Percentiles rank a stretch among this genome's conserved stretches.
These are phyloP conservation scores for Musa itinerans DNA, from an alignment of 176 grass and related monocot species.

Conservation along the genomic window DNA sequence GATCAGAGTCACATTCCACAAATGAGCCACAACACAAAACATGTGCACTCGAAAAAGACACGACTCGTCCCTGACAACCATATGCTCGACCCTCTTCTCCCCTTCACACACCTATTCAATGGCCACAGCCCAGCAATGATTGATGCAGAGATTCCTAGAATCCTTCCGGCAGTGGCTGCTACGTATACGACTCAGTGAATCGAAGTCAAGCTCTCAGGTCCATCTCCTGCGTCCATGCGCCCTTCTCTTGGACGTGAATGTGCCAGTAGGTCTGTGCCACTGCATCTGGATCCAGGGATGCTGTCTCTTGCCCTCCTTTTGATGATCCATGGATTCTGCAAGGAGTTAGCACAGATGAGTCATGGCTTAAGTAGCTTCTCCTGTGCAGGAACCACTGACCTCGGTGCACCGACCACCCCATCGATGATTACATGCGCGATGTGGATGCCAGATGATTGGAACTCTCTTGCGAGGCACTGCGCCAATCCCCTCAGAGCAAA, in stretches of 20 bases:
- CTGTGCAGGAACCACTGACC: constrained; percentile 31
- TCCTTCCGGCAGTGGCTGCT: not conserved
- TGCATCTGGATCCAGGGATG: constrained; percentile 55
- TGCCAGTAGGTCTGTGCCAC: constrained; percentile 88
- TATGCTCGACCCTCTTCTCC: not conserved
- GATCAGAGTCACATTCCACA: not conserved
- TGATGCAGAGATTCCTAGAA: not conserved
- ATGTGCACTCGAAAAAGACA: constrained; percentile 12
- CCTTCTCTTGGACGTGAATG: constrained; percentile 68
- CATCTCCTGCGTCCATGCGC: constrained; percentile 88
- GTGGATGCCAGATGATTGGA: constrained; percentile 66
- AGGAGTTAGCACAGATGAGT: no score
- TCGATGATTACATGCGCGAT: constrained; percentile 80
- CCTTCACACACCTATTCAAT: not conserved
- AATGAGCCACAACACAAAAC: not conserved
- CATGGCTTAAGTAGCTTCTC: not conserved
- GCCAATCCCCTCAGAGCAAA: constrained; percentile 74
- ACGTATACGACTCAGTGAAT: no score
- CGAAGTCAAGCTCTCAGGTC: constrained; percentile 41
- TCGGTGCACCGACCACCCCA: constrained; percentile 43
- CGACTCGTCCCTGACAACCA: not conserved
- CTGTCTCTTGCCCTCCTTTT: constrained; percentile 17
- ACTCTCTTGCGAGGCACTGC: constrained; percentile 72
- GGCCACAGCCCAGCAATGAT: not conserved
- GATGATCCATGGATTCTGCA: constrained; percentile 22